Evolutionary conservation across 2,329 filamentous ascomycete genomes (phyloP).

Genomic region (Colletotrichum costaricense): DNA sequence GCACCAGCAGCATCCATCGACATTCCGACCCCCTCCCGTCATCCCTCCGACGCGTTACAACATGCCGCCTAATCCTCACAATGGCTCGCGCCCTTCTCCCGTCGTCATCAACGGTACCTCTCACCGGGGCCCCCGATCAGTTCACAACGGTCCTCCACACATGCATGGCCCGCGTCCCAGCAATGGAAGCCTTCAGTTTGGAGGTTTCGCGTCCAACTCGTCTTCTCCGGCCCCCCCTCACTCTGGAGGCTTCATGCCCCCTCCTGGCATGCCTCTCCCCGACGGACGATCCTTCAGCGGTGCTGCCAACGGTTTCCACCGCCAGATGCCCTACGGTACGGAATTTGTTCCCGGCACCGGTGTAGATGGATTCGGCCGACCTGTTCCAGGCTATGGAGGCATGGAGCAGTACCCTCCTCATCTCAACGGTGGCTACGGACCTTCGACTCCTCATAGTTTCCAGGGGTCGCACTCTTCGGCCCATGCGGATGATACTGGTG

Average conservation of each 20-base stretch:
- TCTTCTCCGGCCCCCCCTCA: constrained; percentile 67
- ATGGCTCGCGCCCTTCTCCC: constrained; percentile 42
- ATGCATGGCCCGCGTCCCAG: constrained; percentile 66
- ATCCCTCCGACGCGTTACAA: constrained; percentile 52
- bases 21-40: constrained; percentile 44
- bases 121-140: constrained; percentile 45
- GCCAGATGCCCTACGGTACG: constrained; percentile 49
- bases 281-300: constrained; percentile 46
- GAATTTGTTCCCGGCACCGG: constrained; percentile 48
- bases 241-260: constrained; percentile 59
- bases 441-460: constrained; percentile 70
- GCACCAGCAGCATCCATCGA: constrained; percentile 1
- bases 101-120: constrained; percentile 47
- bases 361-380: constrained; percentile 52
- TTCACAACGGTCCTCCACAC: constrained; percentile 47
- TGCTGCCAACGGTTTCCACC: constrained; percentile 49
- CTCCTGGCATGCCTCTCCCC: constrained; percentile 54
- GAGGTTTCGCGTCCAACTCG: constrained; percentile 65
- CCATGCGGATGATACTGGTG: constrained; percentile 57
- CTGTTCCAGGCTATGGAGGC: constrained; percentile 45
- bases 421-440: constrained; percentile 55
- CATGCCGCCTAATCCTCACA: constrained; percentile 45
- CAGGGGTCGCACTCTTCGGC: constrained; percentile 70
- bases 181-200: constrained; percentile 67
- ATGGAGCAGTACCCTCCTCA: constrained; percentile 48